Evolutionary conservation across 2,329 filamentous ascomycete genomes (phyloP).

Genomic region (Cladosporium cucumerinum): DNA sequence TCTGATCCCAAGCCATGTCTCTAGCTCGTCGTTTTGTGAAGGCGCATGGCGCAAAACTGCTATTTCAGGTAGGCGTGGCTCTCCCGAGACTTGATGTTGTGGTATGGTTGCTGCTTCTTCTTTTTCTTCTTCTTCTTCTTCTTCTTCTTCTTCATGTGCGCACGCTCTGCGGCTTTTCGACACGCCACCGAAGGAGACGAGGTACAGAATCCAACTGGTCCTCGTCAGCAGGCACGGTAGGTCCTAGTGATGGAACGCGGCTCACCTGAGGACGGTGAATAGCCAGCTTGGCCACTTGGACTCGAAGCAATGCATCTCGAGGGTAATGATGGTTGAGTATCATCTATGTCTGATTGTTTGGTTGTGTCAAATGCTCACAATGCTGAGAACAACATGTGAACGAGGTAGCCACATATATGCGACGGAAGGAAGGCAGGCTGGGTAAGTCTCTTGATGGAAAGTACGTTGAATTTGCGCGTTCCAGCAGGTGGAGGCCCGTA

Average conservation of each 20-base stretch:
- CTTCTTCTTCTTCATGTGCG: not conserved
- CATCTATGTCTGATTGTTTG: not conserved
- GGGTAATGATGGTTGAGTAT: not conserved
- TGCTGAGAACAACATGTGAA: not conserved
- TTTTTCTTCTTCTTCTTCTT: not conserved
- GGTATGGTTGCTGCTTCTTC: not conserved
- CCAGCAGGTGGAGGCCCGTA: not conserved
- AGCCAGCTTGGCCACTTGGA: not conserved
- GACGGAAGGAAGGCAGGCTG: not conserved
- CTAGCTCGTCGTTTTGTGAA: not conserved
- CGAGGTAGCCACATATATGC: not conserved
- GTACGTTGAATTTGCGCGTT: not conserved
- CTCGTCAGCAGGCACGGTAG: not conserved
- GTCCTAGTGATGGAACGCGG: not conserved
- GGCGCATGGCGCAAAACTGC: not conserved
- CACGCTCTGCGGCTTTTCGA: not conserved
- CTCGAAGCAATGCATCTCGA: not conserved
- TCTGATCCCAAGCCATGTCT: conserved; percentile 10
- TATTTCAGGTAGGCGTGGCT: not conserved
- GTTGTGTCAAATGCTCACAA: not conserved
- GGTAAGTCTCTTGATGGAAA: not conserved
- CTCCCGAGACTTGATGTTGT: not conserved
- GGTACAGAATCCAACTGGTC: not conserved
- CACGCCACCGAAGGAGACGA: not conserved
- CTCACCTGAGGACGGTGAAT: not conserved